A percentile compares a stretch with the other conserved stretches of the same genome.
phyloP scores from a whole-genome alignment of 495 filamentous ascomycete species.

The Podospora australis region DNA sequence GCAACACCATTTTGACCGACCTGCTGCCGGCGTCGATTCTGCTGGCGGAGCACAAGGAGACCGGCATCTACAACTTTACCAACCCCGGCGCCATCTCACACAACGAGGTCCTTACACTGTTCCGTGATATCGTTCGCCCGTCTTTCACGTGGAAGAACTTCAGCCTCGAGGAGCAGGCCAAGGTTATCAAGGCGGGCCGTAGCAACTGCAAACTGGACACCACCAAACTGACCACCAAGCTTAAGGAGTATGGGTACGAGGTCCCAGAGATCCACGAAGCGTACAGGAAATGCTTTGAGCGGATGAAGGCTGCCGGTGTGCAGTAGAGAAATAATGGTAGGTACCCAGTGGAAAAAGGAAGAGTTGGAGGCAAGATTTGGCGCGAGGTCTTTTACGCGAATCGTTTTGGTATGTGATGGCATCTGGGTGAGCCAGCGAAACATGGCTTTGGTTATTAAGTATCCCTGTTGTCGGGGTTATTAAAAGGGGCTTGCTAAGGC shows the following conservation, averaged over 20 bases:
- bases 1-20: slow-evolving; percentile 59
- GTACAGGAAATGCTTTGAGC: slow-evolving; percentile 54
- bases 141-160: slow-evolving; percentile 62
- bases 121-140: slow-evolving; percentile 56
- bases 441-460: no score
- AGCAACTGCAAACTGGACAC: slow-evolving; percentile 60
- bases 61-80: slow-evolving; percentile 62
- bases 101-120: slow-evolving; percentile 58
- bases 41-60: slow-evolving; percentile 53
- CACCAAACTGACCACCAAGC: slow-evolving; percentile 52
- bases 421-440: no score
- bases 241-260: slow-evolving; percentile 51
- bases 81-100: slow-evolving; percentile 63
- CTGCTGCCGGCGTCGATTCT: slow-evolving; percentile 55
- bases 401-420: no score
- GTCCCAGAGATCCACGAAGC: slow-evolving; percentile 58
- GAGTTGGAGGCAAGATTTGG: no score
- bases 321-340: no score
- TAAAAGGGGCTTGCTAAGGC: no score
- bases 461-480: no score
- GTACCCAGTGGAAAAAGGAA: no score
- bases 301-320: slow-evolving; percentile 54
- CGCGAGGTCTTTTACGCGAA: no score
- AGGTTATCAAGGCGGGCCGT: slow-evolving; percentile 58
- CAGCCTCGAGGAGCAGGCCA: slow-evolving; percentile 56